Evolutionary conservation across 2,329 filamentous ascomycete genomes (phyloP).

Genomic region (Zasmidium citrigriseum): DNA sequence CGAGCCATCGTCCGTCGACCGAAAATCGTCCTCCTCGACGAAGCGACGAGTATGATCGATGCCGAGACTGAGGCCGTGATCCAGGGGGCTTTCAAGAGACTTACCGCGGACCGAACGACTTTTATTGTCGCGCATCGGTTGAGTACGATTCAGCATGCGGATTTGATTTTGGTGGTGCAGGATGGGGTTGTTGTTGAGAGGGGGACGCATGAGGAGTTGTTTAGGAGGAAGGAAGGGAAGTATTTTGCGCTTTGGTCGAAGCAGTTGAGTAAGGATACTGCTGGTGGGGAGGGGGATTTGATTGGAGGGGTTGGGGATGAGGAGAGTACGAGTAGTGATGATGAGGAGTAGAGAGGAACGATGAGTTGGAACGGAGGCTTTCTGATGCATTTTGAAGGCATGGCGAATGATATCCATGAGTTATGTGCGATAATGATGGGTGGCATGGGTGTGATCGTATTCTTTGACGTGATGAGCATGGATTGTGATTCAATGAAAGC

Average conservation of each 20-base stretch:
- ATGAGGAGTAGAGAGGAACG: neutral
- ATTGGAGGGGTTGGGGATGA: conserved; percentile 6
- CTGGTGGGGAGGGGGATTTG: conserved; percentile 13
- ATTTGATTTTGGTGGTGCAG: conserved; percentile 75
- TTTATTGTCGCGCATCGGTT: conserved; percentile 79
- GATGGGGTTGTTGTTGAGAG: conserved; percentile 71
- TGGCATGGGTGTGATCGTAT: too few relatives aligned
- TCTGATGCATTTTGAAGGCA: neutral
- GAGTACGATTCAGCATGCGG: conserved; percentile 74
- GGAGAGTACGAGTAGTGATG: neutral
- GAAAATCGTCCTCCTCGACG: conserved; percentile 69
- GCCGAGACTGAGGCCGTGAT: conserved; percentile 57
- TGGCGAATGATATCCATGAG: neutral
- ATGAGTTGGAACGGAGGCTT: neutral
- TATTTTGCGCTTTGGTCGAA: conserved; percentile 37
- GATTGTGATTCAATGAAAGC: too few relatives aligned
- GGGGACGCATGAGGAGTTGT: conserved; percentile 72
- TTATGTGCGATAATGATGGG: too few relatives aligned
- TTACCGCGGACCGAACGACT: conserved; percentile 65
- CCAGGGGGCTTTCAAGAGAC: conserved; percentile 59
- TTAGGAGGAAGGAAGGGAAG: conserved; percentile 46
- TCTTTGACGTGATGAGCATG: too few relatives aligned
- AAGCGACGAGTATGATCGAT: conserved; percentile 71
- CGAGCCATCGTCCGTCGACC: conserved; percentile 69
- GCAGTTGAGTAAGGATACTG: conserved; percentile 30